These are phyloP conservation scores for Apodospora peruviana DNA, from an alignment of 495 filamentous ascomycete species.

Conservation along the genomic window DNA sequence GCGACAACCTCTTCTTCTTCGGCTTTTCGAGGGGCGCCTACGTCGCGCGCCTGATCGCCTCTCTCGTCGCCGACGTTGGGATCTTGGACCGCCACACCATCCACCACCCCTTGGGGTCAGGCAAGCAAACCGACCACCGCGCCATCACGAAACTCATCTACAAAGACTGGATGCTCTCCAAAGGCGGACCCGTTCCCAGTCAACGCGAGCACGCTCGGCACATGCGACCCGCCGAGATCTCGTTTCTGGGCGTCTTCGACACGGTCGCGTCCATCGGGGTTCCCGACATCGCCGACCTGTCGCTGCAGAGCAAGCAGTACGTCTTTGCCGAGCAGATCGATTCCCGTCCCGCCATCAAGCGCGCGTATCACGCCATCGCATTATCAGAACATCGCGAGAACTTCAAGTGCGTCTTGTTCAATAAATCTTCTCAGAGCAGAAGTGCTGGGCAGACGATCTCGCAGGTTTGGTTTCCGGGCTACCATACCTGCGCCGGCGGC, in stretches of 20 bases:
- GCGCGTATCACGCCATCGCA: background rate
- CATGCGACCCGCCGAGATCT: no score
- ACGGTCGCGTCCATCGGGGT: no score
- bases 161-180: no score
- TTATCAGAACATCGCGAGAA: conserved; percentile 1
- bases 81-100: conserved; percentile 48
- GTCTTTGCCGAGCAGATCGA: no score
- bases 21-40: conserved; percentile 41
- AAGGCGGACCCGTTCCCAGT: no score
- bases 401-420: conserved; percentile 1
- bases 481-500: conserved; percentile 65
- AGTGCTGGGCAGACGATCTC: conserved; percentile 19
- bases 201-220: no score
- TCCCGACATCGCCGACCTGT: no score
- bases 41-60: conserved; percentile 36
- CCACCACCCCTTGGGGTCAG: conserved; percentile 65
- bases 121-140: no score
- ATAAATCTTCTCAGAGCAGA: background rate
- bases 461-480: conserved; percentile 39
- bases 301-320: no score
- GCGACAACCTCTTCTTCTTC: conserved; percentile 37
- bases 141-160: no score
- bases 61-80: conserved; percentile 32
- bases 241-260: no score
- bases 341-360: conserved; percentile 5